Conservation (phyloP, 495 filamentous ascomycete species). For the Neurospora sublineolata region DNA sequence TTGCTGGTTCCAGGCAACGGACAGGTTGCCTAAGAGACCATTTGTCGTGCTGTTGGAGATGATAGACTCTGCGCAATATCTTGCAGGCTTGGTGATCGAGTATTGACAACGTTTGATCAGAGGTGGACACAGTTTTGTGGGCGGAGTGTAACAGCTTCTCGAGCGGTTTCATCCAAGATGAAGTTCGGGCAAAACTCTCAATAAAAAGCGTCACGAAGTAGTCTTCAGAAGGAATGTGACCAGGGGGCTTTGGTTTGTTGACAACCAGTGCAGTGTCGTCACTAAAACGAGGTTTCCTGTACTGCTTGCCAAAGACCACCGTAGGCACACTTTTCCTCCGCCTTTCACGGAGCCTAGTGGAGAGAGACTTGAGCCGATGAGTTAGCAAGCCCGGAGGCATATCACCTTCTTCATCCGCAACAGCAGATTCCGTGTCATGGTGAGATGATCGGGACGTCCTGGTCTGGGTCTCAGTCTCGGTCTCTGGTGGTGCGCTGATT, state of each 20-base stretch:
- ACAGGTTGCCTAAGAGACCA: slow-evolving; percentile 87
- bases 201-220: slow-evolving; percentile 78
- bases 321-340: slow-evolving; percentile 59
- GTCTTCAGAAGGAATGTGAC: slow-evolving; percentile 41
- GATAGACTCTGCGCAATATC: slow-evolving; percentile 72
- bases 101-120: slow-evolving; percentile 62
- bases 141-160: slow-evolving; percentile 60
- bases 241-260: slow-evolving; percentile 24
- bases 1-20: slow-evolving; percentile 62
- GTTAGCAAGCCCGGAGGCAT: slow-evolving; percentile 23
- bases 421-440: not conserved
- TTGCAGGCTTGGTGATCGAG: slow-evolving; percentile 76
- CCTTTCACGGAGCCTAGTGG: slow-evolving; percentile 48
- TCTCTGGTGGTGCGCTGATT: not conserved
- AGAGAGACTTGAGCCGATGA: slow-evolving; percentile 37
- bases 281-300: slow-evolving; percentile 11
- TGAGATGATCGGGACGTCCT: not conserved
- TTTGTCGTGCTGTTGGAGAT: slow-evolving; percentile 73
- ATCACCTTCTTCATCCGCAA: slow-evolving; percentile 1
- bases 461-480: not conserved
- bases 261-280: slow-evolving; percentile 22
- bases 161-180: slow-evolving; percentile 49
- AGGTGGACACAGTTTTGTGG: slow-evolving; percentile 70
- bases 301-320: slow-evolving; percentile 65
- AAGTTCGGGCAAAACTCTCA: slow-evolving; percentile 50